A percentile compares a stretch with the other conserved stretches of the same genome.
These are phyloP conservation scores for Tremellales sp. DNA, from an alignment of 1,284 basidiomycete genomes.

Conservation along the genomic window DNA sequence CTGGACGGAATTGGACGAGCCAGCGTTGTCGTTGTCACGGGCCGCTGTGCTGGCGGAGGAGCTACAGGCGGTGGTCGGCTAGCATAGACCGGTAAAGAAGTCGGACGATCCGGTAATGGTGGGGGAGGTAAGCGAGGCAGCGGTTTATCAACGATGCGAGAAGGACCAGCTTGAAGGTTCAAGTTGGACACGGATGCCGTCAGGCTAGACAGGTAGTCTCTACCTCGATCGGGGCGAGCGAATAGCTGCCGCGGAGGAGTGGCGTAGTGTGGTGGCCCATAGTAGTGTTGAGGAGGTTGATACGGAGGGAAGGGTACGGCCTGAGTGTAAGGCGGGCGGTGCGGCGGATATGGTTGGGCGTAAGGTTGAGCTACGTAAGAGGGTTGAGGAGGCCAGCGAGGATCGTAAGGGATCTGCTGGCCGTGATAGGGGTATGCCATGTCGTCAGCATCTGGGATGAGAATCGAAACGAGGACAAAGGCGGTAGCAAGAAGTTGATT, in stretches of 20 bases:
- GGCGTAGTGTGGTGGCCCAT: neutral
- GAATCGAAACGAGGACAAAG: neutral
- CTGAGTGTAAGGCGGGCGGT: neutral
- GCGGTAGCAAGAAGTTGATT: neutral
- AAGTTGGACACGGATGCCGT: conserved; percentile 6
- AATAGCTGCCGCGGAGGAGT: neutral
- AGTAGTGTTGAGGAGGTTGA: neutral
- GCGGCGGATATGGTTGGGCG: neutral
- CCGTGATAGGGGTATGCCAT: neutral
- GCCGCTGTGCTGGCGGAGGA: conserved; percentile 1
- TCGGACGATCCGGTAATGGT: neutral
- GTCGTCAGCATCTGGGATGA: neutral
- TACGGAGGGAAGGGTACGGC: neutral
- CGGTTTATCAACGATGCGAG: neutral
- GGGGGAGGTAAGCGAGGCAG: neutral
- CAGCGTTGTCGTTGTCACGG: neutral
- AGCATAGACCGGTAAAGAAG: conserved; percentile 6
- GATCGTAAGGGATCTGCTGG: neutral
- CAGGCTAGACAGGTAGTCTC: conserved; percentile 9
- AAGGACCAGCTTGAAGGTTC: neutral
- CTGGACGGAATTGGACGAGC: neutral
- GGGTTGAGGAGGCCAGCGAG: neutral
- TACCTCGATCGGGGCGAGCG: conserved; percentile 1
- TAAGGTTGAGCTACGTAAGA: neutral
- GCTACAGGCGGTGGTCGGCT: conserved; percentile 12